Percentiles rank a stretch among this genome's conserved stretches.
Evolutionary conservation across 306 rosid species (phyloP).

Genomic region (Cicer cuneatum): DNA sequence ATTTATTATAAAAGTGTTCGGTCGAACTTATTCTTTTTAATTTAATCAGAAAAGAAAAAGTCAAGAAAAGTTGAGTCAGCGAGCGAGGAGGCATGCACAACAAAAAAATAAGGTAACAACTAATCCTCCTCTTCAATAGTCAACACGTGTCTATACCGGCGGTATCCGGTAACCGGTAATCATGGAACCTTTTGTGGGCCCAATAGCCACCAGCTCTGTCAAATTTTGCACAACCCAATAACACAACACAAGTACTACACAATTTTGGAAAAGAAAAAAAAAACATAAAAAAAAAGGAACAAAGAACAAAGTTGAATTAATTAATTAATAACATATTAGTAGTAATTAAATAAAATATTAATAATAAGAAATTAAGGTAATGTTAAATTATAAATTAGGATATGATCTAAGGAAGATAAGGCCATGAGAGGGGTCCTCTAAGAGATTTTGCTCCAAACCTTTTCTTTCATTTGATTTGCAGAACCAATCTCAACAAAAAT

Average conservation of each 20-base stretch:
- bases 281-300: neutral
- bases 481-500: slow-evolving; percentile 46
- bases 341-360: neutral
- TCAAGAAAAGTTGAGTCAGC: slow-evolving; percentile 42
- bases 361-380: neutral
- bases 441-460: slow-evolving; percentile 59
- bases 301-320: slow-evolving; percentile 2
- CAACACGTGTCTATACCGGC: slow-evolving; percentile 64
- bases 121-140: slow-evolving; percentile 40
- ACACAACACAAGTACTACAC: neutral
- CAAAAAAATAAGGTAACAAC: neutral
- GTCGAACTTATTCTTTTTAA: slow-evolving; percentile 17
- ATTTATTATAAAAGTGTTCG: slow-evolving; percentile 14
- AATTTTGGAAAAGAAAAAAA: neutral
- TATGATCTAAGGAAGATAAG: slow-evolving; percentile 57
- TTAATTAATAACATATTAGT: neutral
- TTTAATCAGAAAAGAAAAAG: neutral
- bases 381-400: slow-evolving; percentile 49
- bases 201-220: slow-evolving; percentile 45
- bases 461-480: slow-evolving; percentile 67
- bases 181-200: slow-evolving; percentile 53
- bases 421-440: slow-evolving; percentile 47
- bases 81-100: slow-evolving; percentile 30
- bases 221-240: slow-evolving; percentile 42
- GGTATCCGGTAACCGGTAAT: slow-evolving; percentile 45